Percentiles rank a stretch among this genome's conserved stretches.
Evolutionary conservation across 73 alveolate genomes (phyloP).

Genomic region (Symbiodinium natans): DNA sequence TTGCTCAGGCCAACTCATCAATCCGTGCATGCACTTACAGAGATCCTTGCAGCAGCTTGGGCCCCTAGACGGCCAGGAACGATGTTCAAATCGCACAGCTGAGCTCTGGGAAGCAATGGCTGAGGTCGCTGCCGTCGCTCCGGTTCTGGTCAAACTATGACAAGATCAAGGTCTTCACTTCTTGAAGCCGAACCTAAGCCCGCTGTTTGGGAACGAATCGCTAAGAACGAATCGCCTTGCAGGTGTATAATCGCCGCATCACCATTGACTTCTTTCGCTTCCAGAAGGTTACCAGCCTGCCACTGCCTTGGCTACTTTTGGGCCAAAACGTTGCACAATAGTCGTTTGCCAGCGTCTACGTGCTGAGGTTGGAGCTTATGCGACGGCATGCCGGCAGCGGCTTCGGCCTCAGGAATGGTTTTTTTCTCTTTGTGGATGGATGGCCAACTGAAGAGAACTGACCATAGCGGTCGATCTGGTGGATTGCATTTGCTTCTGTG

Average conservation of each 20-base stretch:
- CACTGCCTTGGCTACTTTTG: background rate
- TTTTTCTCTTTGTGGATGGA: no score
- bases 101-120: background rate
- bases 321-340: no score
- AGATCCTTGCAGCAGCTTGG: conserved; percentile 57
- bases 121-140: conserved; percentile 29
- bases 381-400: conserved; percentile 66
- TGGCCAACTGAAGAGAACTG: no score
- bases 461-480: no score
- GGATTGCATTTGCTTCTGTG: no score
- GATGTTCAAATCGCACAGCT: no score
- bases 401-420: background rate
- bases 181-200: background rate
- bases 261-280: conserved; percentile 64
- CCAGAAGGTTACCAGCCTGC: conserved; percentile 48
- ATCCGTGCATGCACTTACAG: conserved; percentile 92
- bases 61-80: background rate
- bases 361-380: conserved; percentile 50
- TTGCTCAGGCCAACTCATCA: conserved; percentile 57
- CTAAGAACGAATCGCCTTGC: background rate
- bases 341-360: no score
- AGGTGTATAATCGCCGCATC: conserved; percentile 20
- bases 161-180: conserved; percentile 20
- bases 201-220: no score
- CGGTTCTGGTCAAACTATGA: conserved; percentile 70